A percentile compares a stretch with the other conserved stretches of the same genome.
Conservation (phyloP, 768 basidiomycete species). For the Pleurotus pulmonarius region DNA sequence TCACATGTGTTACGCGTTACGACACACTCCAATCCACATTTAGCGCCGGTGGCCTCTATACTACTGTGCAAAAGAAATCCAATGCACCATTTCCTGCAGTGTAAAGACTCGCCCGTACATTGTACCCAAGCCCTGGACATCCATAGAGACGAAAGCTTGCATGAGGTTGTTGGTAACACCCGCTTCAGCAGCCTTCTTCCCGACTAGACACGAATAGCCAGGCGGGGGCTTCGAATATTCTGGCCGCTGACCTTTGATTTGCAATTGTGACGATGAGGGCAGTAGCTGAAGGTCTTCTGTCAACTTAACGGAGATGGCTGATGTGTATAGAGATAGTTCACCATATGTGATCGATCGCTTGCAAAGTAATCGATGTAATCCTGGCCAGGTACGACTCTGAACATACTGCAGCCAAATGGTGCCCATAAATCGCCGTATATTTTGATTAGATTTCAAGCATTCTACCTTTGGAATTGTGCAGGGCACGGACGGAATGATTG, state of each 20-base stretch:
- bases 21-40: too few species aligned
- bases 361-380: conserved; percentile 59
- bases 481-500: conserved; percentile 39
- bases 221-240: conserved; percentile 46
- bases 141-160: conserved; percentile 55
- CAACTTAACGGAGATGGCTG: too few species aligned
- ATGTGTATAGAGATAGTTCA: background rate
- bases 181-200: conserved; percentile 31
- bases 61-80: background rate
- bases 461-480: conserved; percentile 42
- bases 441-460: background rate
- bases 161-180: conserved; percentile 52
- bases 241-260: background rate
- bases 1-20: conserved; percentile 5
- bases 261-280: too few species aligned
- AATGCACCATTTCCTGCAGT: conserved; percentile 13
- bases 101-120: conserved; percentile 40
- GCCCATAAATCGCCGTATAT: background rate
- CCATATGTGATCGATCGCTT: conserved; percentile 78
- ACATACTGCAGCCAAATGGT: conserved; percentile 37
- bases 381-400: conserved; percentile 55
- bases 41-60: too few species aligned
- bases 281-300: too few species aligned
- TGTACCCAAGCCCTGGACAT: conserved; percentile 13
- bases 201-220: conserved; percentile 44